Evolutionary conservation across 352 stramenopile genomes (phyloP), one percentile per base, ranked within the genome.

Genomic region (Pythium myriotylum): DNA sequence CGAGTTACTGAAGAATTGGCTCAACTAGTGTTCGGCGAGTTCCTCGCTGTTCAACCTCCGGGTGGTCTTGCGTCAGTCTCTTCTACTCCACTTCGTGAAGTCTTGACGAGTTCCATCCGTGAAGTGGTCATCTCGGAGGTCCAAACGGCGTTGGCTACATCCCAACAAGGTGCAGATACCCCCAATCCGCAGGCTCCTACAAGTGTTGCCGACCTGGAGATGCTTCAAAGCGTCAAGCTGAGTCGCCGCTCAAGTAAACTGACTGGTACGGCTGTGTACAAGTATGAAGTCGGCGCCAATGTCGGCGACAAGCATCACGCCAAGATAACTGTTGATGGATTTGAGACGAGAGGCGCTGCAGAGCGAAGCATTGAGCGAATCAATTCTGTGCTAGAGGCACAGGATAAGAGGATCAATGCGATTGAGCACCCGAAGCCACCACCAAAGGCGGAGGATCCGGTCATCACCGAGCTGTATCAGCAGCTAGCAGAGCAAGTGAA

Each of bases 391-490:
- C 14, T 65, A 7, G 37, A 58, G 1, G 5, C 26, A 1, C 32
- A 65, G 23, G 22, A 54, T 29, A 37, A 56, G 35, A 41, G 55
- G 1, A 39, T 65, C 1, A 9, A 2, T 0, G 10, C 27, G 13
- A 43, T 65, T 10, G 55, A 65, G 43, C 59, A 65, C 22, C 63
- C 63, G 6, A 23, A 42, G 8, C 29, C 50, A 37, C 26, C 54
- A 22, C 47, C 46, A 3, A 41, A n/a, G n/a, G n/a, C 35, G 7
- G 55, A 70, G 23, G 42, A 72, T 16, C 65, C 65, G 2, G 43
- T 63, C 12, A 43, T 72, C 16, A 33, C 12, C 8, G 65, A 72
- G 41, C 58, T 72, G 10, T 72, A 67, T 33, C 33, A 47, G 16
- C 47, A 61, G 26, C 26, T 72, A 5, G 17, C 32, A 14, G 17